Conservation (phyloP, 176 grass and related monocot species). For the sorghum (Sorghum bicolor) region Sorghum_bicolor_NCBIv3 NC_012871.2:74849001-74849500, state of each 20-base stretch:
- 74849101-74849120: neutral
- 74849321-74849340: slow-evolving; percentile 81
- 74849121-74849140: neutral
- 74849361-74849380: slow-evolving; percentile 33
- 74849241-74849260: neutral
- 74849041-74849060: neutral
- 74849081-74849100: neutral
- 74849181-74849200: neutral
- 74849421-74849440: neutral
- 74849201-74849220: neutral
- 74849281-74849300: slow-evolving; percentile 81
- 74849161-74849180: neutral
- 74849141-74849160: slow-evolving; percentile 2
- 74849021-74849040: neutral
- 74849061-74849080: neutral
- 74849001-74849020: neutral
- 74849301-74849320: slow-evolving; percentile 97
- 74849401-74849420: neutral
- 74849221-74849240: neutral
- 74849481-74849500: neutral
- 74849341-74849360: slow-evolving; percentile 98
- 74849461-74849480: neutral
- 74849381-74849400: neutral
- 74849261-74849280: neutral
- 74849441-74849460: neutral